Percentiles rank a stretch among this genome's conserved stretches.
Conservation (phyloP, 495 filamentous ascomycete species). For the Penicillium paradoxum region DNA sequence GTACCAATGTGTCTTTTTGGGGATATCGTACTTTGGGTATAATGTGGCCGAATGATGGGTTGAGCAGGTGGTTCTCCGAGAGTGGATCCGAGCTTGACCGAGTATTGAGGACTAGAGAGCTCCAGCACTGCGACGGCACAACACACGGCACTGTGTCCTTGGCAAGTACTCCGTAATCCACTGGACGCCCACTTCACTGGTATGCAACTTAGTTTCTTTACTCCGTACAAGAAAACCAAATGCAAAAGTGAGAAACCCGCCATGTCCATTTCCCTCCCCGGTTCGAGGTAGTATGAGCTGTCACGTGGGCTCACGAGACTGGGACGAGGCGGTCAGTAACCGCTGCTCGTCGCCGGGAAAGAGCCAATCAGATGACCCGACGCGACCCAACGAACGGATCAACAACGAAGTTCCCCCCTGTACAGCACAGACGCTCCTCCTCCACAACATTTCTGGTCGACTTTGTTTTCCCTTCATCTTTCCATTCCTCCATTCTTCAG, state of each 20-base stretch:
- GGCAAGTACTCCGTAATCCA: too few relatives aligned
- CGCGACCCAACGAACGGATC: slow-evolving; percentile 42
- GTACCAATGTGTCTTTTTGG: neutral
- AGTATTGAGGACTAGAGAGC: neutral
- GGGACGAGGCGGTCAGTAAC: slow-evolving; percentile 22
- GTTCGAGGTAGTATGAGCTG: neutral
- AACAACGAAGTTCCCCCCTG: slow-evolving; percentile 34
- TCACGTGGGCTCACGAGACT: slow-evolving; percentile 14
- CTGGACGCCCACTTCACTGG: too few relatives aligned
- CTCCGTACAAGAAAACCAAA: too few relatives aligned
- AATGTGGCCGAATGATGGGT: slow-evolving; percentile 4
- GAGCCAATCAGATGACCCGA: slow-evolving; percentile 33
- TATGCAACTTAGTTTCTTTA: too few relatives aligned
- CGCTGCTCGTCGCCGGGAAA: slow-evolving; percentile 7
- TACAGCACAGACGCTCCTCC: slow-evolving; percentile 30
- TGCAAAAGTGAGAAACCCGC: too few relatives aligned
- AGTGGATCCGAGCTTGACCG: slow-evolving; percentile 7
- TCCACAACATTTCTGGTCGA: slow-evolving; percentile 30
- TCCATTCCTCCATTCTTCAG: slow-evolving; percentile 32
- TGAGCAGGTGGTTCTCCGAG: neutral
- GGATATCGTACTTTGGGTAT: neutral
- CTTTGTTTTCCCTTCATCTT: slow-evolving; percentile 18
- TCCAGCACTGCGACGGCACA: neutral
- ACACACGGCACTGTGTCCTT: neutral
- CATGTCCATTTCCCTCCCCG: too few relatives aligned